Evolutionary conservation across 2,329 filamentous ascomycete genomes (phyloP).

Genomic region (Berkeleyomyces basicola): DNA sequence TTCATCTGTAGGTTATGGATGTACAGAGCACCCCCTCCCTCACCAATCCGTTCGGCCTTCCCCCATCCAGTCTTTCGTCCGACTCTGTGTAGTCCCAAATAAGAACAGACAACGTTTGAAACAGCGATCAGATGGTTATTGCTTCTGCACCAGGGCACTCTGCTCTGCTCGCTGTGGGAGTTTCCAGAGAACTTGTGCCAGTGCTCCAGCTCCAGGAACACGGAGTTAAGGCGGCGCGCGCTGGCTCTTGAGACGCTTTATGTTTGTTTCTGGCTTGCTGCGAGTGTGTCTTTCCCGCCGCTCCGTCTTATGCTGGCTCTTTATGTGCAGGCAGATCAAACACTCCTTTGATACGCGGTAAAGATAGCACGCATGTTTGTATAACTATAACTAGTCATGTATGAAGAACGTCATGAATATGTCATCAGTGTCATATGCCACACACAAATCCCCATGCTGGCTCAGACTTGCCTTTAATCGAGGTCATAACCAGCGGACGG

Average conservation of each 20-base stretch:
- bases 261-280: not conserved
- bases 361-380: not conserved
- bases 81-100: not conserved
- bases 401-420: not conserved
- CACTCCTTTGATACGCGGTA: not conserved
- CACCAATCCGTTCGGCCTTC: not conserved
- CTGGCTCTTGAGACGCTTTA: not conserved
- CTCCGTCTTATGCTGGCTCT: not conserved
- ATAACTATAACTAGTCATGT: not conserved
- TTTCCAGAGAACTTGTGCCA: too few relatives aligned
- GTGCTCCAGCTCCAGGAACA: not conserved
- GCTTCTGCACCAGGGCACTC: not conserved
- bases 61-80: not conserved
- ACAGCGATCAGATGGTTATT: not conserved
- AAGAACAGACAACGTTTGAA: conserved; percentile 1
- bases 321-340: not conserved
- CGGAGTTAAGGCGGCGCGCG: not conserved
- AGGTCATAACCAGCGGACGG: conserved; percentile 28
- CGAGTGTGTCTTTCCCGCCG: not conserved
- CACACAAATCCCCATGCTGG: conserved; percentile 17
- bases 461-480: conserved; percentile 51
- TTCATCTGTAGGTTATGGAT: not conserved
- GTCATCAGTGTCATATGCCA: not conserved
- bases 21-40: not conserved
- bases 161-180: not conserved